Conservation (phyloP, 1,284 basidiomycete genomes). For the Ustilago vetiveriae region DNA sequence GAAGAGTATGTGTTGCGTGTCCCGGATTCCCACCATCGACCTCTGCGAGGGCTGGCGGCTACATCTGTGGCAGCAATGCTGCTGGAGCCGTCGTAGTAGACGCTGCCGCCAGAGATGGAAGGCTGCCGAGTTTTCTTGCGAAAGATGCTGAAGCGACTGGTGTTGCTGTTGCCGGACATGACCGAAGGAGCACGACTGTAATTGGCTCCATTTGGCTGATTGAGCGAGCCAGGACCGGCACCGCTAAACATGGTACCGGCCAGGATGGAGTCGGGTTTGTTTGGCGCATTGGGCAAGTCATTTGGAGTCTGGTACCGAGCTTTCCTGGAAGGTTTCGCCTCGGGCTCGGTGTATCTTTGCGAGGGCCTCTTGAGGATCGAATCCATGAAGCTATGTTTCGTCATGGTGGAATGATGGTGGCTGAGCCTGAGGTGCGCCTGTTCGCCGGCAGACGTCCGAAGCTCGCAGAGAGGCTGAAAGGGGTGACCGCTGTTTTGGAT, state of each 20-base stretch:
- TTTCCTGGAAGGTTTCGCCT: conserved; percentile 17
- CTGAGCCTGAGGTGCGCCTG: background rate
- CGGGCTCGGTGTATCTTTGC: conserved; percentile 59
- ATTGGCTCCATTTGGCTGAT: conserved; percentile 1
- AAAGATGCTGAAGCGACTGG: conserved; percentile 49
- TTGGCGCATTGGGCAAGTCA: conserved; percentile 58
- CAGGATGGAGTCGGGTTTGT: conserved; percentile 48
- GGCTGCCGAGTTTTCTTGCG: conserved; percentile 32
- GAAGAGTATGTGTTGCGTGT: conserved; percentile 35
- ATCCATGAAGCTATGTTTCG: conserved; percentile 59
- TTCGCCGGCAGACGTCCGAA: conserved; percentile 2
- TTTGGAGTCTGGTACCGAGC: conserved; percentile 28
- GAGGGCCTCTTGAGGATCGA: conserved; percentile 65
- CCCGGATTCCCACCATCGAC: conserved; percentile 56
- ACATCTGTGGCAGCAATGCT: conserved; percentile 43
- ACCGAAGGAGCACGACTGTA: conserved; percentile 42
- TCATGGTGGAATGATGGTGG: conserved; percentile 35
- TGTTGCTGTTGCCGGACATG: conserved; percentile 47
- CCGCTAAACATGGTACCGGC: conserved; percentile 53
- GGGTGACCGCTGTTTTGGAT: background rate
- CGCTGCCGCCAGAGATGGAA: conserved; percentile 40
- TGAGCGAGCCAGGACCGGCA: conserved; percentile 25
- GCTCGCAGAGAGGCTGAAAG: background rate
- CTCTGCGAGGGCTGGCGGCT: conserved; percentile 21
- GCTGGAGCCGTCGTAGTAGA: conserved; percentile 46